Evolutionary conservation across 345 rosid genomes (phyloP).

Genomic region (Zanthoxylum bungeanum): DNA sequence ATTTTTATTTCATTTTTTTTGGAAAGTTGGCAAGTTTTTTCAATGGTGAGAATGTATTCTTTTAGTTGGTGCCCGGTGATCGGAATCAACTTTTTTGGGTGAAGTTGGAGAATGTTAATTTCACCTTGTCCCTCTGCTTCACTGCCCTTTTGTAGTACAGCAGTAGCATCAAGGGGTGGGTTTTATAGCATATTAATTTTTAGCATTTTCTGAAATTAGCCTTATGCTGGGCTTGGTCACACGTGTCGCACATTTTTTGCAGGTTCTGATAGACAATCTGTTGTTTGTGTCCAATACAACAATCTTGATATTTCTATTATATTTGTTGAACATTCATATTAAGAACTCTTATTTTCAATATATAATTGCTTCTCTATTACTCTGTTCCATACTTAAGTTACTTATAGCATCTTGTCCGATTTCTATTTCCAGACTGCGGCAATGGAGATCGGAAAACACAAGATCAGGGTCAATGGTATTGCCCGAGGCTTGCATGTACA

Average conservation of each 20-base stretch:
- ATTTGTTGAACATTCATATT: background rate
- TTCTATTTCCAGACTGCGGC: slow-evolving; percentile 43
- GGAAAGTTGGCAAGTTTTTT: too few species aligned
- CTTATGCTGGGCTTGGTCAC: background rate
- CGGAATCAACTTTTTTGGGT: background rate
- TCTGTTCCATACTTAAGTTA: background rate
- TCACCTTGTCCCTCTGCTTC: background rate
- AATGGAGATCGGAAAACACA: too few species aligned
- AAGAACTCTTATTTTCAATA: background rate
- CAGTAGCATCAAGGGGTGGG: background rate
- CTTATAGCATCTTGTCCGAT: background rate
- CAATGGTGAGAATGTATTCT: too few species aligned
- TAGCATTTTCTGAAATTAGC: background rate
- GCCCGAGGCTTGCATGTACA: too few species aligned
- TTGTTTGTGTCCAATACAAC: too few species aligned
- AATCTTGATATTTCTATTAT: too few species aligned
- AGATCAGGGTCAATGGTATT: too few species aligned
- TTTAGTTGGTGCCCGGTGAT: background rate
- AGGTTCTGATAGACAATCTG: too few species aligned
- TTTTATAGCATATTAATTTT: background rate
- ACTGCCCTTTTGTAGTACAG: too few species aligned
- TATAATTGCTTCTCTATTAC: background rate
- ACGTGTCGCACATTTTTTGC: background rate
- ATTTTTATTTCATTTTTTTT: too few species aligned
- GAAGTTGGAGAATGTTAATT: background rate